A percentile compares a stretch with the other conserved stretches of the same genome.
Evolutionary conservation across 768 basidiomycete species (phyloP).

Genomic region (Gymnopilus dilepis): DNA sequence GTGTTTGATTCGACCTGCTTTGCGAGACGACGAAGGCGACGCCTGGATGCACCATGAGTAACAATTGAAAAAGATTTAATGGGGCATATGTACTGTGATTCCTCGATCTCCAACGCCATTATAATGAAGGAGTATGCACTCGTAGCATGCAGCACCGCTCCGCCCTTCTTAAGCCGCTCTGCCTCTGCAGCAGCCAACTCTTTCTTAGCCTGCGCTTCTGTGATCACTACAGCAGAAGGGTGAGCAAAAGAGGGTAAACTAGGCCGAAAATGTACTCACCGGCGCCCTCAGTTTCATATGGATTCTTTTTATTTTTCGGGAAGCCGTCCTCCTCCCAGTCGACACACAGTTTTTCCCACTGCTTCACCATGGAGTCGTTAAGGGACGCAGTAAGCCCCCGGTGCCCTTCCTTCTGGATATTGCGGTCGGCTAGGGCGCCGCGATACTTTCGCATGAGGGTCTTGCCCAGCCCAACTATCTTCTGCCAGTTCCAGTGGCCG

Average conservation of each 20-base stretch:
- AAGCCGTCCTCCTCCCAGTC: slow-evolving; percentile 12
- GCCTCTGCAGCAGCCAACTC: slow-evolving; percentile 10
- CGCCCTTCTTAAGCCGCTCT: neutral
- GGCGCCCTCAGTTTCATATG: slow-evolving; percentile 3
- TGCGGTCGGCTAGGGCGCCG: slow-evolving; percentile 13
- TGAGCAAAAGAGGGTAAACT: neutral
- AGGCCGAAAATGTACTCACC: neutral
- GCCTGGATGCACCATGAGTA: slow-evolving; percentile 6
- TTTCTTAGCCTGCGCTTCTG: slow-evolving; percentile 9
- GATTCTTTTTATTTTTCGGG: slow-evolving; percentile 15
- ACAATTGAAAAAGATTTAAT: neutral
- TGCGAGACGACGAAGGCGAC: slow-evolving; percentile 9
- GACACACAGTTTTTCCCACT: slow-evolving; percentile 15
- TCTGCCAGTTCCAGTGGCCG: slow-evolving; percentile 12
- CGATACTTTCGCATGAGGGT: slow-evolving; percentile 12
- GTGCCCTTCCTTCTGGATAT: slow-evolving; percentile 18
- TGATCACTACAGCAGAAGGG: neutral
- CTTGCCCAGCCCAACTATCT: slow-evolving; percentile 8
- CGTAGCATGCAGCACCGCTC: neutral
- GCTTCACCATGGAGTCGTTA: neutral
- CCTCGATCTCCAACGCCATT: too few relatives aligned
- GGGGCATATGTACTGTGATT: neutral
- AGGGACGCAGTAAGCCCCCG: slow-evolving; percentile 6
- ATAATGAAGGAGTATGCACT: slow-evolving; percentile 5
- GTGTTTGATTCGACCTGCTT: neutral